Percentiles rank a stretch among this genome's conserved stretches.
phyloP scores from a whole-genome alignment of 2,329 filamentous ascomycete genomes.

The Chaetomium globosum region DNA sequence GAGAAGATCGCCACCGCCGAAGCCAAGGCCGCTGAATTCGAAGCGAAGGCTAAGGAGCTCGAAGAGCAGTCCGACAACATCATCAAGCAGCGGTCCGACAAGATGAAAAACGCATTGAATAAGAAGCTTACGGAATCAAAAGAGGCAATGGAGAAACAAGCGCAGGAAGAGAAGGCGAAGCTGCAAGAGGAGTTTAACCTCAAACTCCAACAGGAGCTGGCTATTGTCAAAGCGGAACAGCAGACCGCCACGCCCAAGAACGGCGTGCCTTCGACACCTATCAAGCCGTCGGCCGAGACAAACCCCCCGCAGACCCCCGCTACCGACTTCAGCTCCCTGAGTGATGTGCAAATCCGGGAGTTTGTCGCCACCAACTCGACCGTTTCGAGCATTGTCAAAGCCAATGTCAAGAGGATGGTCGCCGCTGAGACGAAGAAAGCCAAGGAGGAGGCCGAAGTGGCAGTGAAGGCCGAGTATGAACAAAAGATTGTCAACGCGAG shows the following conservation, averaged over 20 bases:
- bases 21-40: conserved; percentile 64
- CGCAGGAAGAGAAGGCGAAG: conserved; percentile 57
- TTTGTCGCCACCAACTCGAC: conserved; percentile 60
- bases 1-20: conserved; percentile 63
- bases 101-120: conserved; percentile 69
- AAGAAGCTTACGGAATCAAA: conserved; percentile 71
- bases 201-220: conserved; percentile 63
- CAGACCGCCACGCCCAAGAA: conserved; percentile 37
- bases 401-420: conserved; percentile 71
- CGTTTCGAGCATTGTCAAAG: conserved; percentile 60
- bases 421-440: conserved; percentile 65
- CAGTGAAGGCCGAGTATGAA: conserved; percentile 53
- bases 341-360: conserved; percentile 59
- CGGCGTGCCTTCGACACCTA: conserved; percentile 36
- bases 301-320: conserved; percentile 44
- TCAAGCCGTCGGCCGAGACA: conserved; percentile 31
- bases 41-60: conserved; percentile 64
- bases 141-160: conserved; percentile 54
- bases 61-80: conserved; percentile 64
- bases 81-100: conserved; percentile 67
- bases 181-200: conserved; percentile 51
- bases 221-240: conserved; percentile 63
- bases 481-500: conserved; percentile 55
- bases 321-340: conserved; percentile 53
- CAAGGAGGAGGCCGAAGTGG: conserved; percentile 56